Evolutionary conservation across 2,329 filamentous ascomycete genomes (phyloP), one percentile per base, ranked within the genome.

Genomic region (Beauveria sp.): DNA sequence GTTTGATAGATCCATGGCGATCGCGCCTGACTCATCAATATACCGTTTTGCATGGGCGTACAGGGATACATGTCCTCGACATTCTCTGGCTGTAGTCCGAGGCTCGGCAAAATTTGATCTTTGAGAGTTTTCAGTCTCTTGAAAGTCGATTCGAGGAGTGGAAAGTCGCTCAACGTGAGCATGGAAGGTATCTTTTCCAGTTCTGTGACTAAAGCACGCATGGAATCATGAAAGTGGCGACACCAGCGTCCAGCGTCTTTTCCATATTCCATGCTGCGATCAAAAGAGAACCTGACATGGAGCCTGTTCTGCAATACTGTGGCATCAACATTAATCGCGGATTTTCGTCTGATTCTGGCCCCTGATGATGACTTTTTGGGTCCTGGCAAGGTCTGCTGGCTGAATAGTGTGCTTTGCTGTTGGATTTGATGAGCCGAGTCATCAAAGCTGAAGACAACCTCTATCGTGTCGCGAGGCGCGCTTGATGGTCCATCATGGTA

Each of bases 11-110:
- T 46, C 9, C 44, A n/a, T 12, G 44, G 44, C 10, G 20, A 46
- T 7, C 44, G 44, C 44, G 44, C 20, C 20, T 46, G 44, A 20
- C 20, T 46, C 44, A 46, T 46, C 20, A 46, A 24, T 10, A 46
- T 46, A 6, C 44, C 44, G 20, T 46, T 46, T 20, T 46, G 44
- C 44, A 46, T 46, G 9, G 44, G 44, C 5, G 44, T 46, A 22
- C 44, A 46, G 44, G 44, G 44, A 46, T 46, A 46, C 44, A 46
- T 46, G 44, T 46, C 44, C 20, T 46, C 44, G 44, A 46, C 44
- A 22, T 46, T 22, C 10, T 46, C n/a, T 12, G 20, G n/a, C 20
- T 46, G 44, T 12, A 46, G n/a, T 2, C 20, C 44, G 3, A 46
- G 10, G 44, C 44, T 20, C 10, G 44, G 44, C n/a, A 46, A 12